Evolutionary conservation across 2,329 filamentous ascomycete species (phyloP).

Genomic region (Aspergillus carbonarius): DNA sequence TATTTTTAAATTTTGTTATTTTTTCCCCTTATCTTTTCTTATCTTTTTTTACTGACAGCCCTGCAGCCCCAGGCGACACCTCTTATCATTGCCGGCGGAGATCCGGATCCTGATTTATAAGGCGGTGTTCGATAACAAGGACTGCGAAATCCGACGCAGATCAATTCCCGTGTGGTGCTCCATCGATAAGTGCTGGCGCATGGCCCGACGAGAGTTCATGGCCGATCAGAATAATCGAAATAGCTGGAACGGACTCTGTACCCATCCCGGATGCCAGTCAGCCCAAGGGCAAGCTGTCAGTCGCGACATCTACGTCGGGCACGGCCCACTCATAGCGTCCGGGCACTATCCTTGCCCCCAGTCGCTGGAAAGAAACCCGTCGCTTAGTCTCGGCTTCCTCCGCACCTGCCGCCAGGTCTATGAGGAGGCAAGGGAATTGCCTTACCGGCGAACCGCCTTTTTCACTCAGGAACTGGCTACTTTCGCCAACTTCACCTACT

Average conservation of each 20-base stretch:
- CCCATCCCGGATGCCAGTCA: not conserved
- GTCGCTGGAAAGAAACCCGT: not conserved
- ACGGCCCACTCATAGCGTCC: not conserved
- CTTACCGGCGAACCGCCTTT: not conserved
- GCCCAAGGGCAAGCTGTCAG: not conserved
- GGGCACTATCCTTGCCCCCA: not conserved
- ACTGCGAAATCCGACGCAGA: not conserved
- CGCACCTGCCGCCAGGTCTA: conserved; percentile 1
- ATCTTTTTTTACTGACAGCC: not conserved
- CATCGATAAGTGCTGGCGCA: not conserved
- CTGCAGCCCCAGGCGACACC: not conserved
- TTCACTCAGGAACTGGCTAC: not conserved
- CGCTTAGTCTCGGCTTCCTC: not conserved
- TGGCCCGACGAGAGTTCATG: not conserved
- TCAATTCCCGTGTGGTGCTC: not conserved
- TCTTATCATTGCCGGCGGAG: conserved; percentile 1
- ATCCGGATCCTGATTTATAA: conserved; percentile 4
- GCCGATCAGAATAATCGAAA: not conserved
- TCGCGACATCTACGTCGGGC: not conserved
- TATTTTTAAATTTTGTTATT: too few relatives aligned
- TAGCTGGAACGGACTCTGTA: not conserved
- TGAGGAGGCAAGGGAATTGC: not conserved
- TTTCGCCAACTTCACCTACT: conserved; percentile 1
- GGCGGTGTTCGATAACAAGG: not conserved
- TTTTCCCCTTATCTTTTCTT: too few relatives aligned